Evolutionary conservation across 257 asterid species (phyloP), one percentile per base, ranked within the genome.

Genomic region (Craterostigma plantagineum): DNA sequence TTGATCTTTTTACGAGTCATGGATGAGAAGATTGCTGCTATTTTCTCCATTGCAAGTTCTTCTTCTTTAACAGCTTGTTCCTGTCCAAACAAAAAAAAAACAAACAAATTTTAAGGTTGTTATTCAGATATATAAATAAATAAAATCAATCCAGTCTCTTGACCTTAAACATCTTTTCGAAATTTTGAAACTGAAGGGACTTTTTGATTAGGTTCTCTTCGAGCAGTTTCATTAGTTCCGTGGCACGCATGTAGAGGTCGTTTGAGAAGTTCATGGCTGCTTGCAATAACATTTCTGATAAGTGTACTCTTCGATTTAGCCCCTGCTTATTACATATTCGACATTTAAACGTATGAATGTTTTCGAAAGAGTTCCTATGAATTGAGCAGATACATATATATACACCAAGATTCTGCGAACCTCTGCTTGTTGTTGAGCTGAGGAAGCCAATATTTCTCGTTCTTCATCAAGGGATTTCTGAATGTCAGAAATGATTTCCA

Each of bases 51-150:
- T 10, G 94, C 85, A 42, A 54, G 10, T 49, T 72, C 58, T 54
- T 82, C 85, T 53, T 82, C 94, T 42, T 63, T 60, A 36, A 58
- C 33, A 14, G 94, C 73, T 48, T 82, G 90, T 60, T 78, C 92
- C 92, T 81, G 77, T 61, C 14, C 35, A 43, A 57, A 48, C n/a
- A 12, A 47, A 45, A 58, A 41, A 18, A 50, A 46, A 18, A n/a
- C 35, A 16, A 42, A n/a, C n/a, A n/a, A n/a, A n/a, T n/a, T n/a
- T 4, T 18, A 11, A 52, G 18, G 18, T 46, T 45, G 54, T 40
- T 4, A 38, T 33, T 39, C 23, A 45, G 41, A 50, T 16, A 11
- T n/a, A 54, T n/a, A 48, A 44, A 1, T 18, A 34, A 48, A 12
- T 16, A 8, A 43, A 8, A 13, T 50, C 13, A 34, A 9, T 30